These are phyloP conservation scores for Byssothecium circinans DNA, from an alignment of 2,329 filamentous ascomycete species.

Conservation along the genomic window DNA sequence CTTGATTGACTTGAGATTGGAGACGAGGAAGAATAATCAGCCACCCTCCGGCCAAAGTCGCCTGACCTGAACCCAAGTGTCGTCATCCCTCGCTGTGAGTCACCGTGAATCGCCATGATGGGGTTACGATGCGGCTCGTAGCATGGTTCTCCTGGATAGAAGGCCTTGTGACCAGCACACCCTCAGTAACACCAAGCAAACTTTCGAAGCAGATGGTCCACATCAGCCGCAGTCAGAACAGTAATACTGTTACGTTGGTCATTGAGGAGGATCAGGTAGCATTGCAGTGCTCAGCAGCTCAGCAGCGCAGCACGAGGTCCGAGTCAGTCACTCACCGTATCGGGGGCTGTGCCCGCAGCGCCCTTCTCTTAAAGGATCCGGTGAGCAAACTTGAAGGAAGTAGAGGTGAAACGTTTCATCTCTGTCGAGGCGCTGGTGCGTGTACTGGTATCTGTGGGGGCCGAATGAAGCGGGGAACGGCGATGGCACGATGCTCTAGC, in stretches of 20 bases:
- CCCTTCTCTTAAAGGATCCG: slow-evolving; percentile 6
- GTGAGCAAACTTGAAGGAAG: slow-evolving; percentile 7
- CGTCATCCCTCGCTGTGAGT: background rate
- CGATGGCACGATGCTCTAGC: slow-evolving; percentile 9
- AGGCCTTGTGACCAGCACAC: background rate
- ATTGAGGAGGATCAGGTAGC: slow-evolving; percentile 8
- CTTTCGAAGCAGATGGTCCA: no score
- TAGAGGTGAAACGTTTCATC: slow-evolving; percentile 13
- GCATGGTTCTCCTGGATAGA: slow-evolving; percentile 3
- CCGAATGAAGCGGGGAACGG: slow-evolving; percentile 5
- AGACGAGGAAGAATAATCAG: no score
- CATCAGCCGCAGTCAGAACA: background rate
- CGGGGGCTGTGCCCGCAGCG: slow-evolving; percentile 14
- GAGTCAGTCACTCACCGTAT: slow-evolving; percentile 10
- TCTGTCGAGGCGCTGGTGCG: background rate
- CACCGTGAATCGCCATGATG: background rate
- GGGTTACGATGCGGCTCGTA: background rate
- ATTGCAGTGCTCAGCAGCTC: background rate
- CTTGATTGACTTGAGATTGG: no score
- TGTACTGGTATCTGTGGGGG: slow-evolving; percentile 2
- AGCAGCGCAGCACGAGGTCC: background rate
- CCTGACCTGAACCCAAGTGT: background rate
- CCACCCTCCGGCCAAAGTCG: background rate
- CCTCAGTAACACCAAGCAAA: background rate
- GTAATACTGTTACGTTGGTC: slow-evolving; percentile 7